phyloP scores from a whole-genome alignment of 2,329 filamentous ascomycete genomes.

The Xylariales sp. region DNA sequence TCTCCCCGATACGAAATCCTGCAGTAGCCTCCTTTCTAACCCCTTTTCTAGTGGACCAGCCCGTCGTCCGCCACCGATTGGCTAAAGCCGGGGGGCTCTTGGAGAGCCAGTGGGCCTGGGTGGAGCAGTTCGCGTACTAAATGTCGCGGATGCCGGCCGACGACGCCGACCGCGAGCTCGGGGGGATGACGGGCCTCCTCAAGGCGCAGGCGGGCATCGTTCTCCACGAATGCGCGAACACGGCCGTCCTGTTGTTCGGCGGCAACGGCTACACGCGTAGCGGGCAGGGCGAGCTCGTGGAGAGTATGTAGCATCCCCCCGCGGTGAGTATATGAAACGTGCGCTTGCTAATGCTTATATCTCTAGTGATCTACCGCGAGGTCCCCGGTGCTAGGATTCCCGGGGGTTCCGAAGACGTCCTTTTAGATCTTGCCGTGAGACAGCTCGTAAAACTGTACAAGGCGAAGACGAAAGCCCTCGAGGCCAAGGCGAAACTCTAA shows the following conservation, averaged over 20 bases:
- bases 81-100: conserved; percentile 76
- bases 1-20: not conserved
- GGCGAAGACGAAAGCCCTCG: conserved; percentile 64
- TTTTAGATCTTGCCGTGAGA: conserved; percentile 75
- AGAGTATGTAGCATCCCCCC: conserved; percentile 64
- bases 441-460: conserved; percentile 78
- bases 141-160: conserved; percentile 70
- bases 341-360: not conserved
- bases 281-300: conserved; percentile 77
- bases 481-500: conserved; percentile 39
- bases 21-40: not conserved
- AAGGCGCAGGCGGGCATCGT: conserved; percentile 81
- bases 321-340: not conserved
- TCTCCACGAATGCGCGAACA: conserved; percentile 76
- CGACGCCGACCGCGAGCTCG: conserved; percentile 72
- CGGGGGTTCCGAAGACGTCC: conserved; percentile 78
- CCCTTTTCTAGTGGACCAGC: conserved; percentile 68
- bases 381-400: conserved; percentile 72
- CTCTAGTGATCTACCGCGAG: conserved; percentile 66
- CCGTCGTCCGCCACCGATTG: conserved; percentile 78
- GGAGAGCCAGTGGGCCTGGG: conserved; percentile 77
- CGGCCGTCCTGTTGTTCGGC: conserved; percentile 77
- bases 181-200: conserved; percentile 76
- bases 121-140: conserved; percentile 77
- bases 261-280: conserved; percentile 77